Conservation (phyloP, 305 asterid genomes). For the Fraxinus albicans region DNA sequence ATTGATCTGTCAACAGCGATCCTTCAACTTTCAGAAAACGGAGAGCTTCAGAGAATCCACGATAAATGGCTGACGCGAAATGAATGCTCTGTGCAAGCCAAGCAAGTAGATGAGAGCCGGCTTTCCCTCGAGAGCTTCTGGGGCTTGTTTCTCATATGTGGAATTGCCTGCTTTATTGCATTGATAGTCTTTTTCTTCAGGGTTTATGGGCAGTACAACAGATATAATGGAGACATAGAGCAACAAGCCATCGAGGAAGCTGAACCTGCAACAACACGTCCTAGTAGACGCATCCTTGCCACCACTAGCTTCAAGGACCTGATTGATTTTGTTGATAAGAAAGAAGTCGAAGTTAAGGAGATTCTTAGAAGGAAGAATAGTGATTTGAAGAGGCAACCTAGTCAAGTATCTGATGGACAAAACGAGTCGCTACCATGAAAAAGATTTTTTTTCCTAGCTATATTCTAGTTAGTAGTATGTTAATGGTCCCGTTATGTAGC, state of each 20-base stretch:
- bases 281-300: slow-evolving; percentile 27
- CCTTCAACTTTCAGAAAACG: slow-evolving; percentile 86
- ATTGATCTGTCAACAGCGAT: slow-evolving; percentile 77
- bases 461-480: background rate
- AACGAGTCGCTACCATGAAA: slow-evolving; percentile 17
- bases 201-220: slow-evolving; percentile 53
- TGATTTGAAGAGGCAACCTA: slow-evolving; percentile 24
- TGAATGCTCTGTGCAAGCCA: slow-evolving; percentile 45
- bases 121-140: slow-evolving; percentile 88
- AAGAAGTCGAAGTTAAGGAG: slow-evolving; percentile 52
- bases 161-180: slow-evolving; percentile 50
- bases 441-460: background rate
- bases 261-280: slow-evolving; percentile 16
- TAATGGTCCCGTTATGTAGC: background rate
- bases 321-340: slow-evolving; percentile 46
- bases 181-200: slow-evolving; percentile 49
- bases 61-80: slow-evolving; percentile 71
- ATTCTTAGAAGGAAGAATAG: slow-evolving; percentile 33
- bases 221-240: slow-evolving; percentile 36
- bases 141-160: slow-evolving; percentile 84
- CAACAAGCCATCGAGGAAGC: slow-evolving; percentile 27
- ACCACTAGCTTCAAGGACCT: slow-evolving; percentile 44
- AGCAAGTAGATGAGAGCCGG: slow-evolving; percentile 36
- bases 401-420: slow-evolving; percentile 31
- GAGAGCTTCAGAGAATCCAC: slow-evolving; percentile 83